Evolutionary conservation across 148 eudicot species (phyloP).

Genomic region (Vaccinium myrtillus): DNA sequence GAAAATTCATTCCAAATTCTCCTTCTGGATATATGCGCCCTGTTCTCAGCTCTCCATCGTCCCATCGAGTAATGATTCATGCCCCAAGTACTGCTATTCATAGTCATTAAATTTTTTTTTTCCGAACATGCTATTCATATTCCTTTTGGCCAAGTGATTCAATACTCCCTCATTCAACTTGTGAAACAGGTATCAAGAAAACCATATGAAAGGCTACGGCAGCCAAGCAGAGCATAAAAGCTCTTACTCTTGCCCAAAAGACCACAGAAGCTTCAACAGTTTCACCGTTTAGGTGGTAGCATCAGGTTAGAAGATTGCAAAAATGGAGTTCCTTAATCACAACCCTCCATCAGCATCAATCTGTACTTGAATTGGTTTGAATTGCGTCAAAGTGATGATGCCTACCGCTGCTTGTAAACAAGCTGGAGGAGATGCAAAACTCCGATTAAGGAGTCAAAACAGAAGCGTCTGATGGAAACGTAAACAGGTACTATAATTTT

Average conservation of each 20-base stretch:
- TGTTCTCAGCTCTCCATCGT: neutral
- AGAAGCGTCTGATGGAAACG: neutral
- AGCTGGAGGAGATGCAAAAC: neutral
- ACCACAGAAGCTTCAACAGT: neutral
- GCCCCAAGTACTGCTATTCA: neutral
- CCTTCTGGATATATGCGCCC: neutral
- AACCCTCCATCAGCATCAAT: neutral
- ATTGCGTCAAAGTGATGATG: neutral
- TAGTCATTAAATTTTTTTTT: neutral
- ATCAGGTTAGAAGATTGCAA: constrained; percentile 1
- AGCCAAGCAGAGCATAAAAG: neutral
- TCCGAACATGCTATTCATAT: too few species aligned
- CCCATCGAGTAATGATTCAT: constrained; percentile 4
- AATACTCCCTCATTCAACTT: neutral
- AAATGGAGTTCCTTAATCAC: neutral
- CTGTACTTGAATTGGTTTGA: neutral
- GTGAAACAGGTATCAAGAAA: constrained; percentile 1
- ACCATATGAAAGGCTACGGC: constrained; percentile 3
- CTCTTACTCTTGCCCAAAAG: neutral
- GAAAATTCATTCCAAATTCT: neutral
- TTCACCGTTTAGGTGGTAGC: neutral
- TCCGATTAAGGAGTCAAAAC: neutral
- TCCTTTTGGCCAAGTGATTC: neutral
- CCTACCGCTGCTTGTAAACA: neutral
- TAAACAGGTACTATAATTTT: neutral